Evolutionary conservation across 2,329 filamentous ascomycete species (phyloP), one percentile per base, ranked within the genome.

Genomic region (Talaromyces piceae): DNA sequence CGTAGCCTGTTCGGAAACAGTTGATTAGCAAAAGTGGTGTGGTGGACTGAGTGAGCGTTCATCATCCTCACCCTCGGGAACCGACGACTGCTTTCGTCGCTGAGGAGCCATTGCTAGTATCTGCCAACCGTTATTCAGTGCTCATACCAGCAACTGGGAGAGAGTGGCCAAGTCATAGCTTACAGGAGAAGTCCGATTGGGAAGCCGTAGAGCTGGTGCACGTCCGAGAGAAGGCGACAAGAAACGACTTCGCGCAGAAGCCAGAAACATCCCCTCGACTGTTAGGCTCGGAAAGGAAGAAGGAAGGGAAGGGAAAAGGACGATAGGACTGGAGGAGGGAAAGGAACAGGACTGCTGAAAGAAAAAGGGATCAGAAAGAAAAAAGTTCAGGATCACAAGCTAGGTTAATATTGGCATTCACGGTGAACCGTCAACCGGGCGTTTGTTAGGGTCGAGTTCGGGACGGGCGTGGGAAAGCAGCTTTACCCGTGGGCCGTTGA

Each of bases 1-100:
- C 78, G 73, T 84, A 85, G 57, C 80, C 82, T 83, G 64, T 22
- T 20, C n/a, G n/a, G 18, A 13, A 26, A 31, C 3, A 9, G 4
- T 20, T 31, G 41, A 31, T 28, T 41, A 43, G 33, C 31, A 30
- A 25, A 49, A 31, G 28, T n/a, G 4, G 12, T 11, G 11, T 5
- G 13, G 8, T 27, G 28, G 7, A 8, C 37, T 4, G 28, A 9
- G 30, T 31, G 13, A 7, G 26, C 22, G 20, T 63, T n/a, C n/a
- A n/a, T n/a, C n/a, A n/a, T n/a, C n/a, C 67, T 60, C 58, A 75
- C 73, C 72, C 63, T 74, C 70, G 25, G 71, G 69, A 51, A 73
- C 66, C 20, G 71, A 73, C 44, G 71, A 75, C 49, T 68, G 66
- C 56, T 73, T 69, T 57, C 71, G 65, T 28, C 65, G 63, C 54